phyloP scores from a whole-genome alignment of 2,329 filamentous ascomycete species.

The Fusarium domesticum region DNA sequence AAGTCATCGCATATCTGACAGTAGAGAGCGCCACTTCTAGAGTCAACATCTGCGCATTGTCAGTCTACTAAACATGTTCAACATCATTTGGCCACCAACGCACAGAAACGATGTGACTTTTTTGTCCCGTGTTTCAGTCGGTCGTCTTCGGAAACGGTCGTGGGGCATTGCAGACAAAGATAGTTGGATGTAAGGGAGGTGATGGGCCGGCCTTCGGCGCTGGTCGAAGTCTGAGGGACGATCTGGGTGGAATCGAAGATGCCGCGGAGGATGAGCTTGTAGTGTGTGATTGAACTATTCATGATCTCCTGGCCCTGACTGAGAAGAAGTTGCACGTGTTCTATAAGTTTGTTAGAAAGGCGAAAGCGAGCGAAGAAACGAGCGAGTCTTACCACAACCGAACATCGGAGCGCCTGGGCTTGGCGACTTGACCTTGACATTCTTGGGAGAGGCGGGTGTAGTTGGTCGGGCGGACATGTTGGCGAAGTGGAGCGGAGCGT shows the following conservation, averaged over 20 bases:
- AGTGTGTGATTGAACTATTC: conserved; percentile 67
- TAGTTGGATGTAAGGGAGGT: conserved; percentile 67
- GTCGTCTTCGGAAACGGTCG: conserved; percentile 64
- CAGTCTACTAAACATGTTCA: conserved; percentile 17
- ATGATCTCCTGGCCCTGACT: conserved; percentile 59
- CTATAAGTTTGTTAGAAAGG: conserved; percentile 44
- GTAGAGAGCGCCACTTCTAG: conserved; percentile 69
- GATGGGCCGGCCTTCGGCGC: conserved; percentile 52
- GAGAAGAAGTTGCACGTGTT: conserved; percentile 69
- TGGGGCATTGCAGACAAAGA: conserved; percentile 70
- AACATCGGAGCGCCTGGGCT: conserved; percentile 58
- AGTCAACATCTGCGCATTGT: conserved; percentile 65
- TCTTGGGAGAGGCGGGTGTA: conserved; percentile 54
- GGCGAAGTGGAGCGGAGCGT: conserved; percentile 4
- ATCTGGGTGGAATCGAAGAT: conserved; percentile 67
- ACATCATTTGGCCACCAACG: conserved; percentile 22
- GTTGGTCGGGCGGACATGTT: conserved; percentile 46
- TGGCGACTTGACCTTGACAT: conserved; percentile 58
- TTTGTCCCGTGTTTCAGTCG: conserved; percentile 64
- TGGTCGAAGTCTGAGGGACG: conserved; percentile 63
- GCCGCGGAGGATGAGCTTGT: conserved; percentile 67
- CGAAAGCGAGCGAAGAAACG: conserved; percentile 2
- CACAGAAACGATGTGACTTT: conserved; percentile 73
- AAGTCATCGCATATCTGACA: conserved; percentile 81
- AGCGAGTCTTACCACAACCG: conserved; percentile 56